A percentile compares a stretch with the other conserved stretches of the same genome.
phyloP scores from a whole-genome alignment of 2,329 filamentous ascomycete species.

The Trichoderma sp. region DNA sequence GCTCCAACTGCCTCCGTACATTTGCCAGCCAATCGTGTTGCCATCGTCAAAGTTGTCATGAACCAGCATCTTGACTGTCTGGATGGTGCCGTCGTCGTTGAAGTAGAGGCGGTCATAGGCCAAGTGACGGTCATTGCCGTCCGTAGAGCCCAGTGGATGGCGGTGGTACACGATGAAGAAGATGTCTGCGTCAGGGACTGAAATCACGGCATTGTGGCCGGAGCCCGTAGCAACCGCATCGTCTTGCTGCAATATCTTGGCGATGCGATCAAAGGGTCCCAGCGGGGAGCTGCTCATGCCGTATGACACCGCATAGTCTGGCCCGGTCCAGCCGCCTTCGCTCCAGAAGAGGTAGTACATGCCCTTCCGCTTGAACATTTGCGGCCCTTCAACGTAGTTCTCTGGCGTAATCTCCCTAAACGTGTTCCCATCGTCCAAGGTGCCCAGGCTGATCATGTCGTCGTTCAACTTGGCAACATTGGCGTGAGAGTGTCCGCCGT shows the following conservation, averaged over 20 bases:
- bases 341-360: slow-evolving; percentile 54
- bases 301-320: slow-evolving; percentile 53
- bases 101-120: slow-evolving; percentile 56
- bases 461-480: slow-evolving; percentile 49
- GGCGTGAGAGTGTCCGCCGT: slow-evolving; percentile 44
- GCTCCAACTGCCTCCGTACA: slow-evolving; percentile 31
- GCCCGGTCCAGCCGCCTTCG: slow-evolving; percentile 53
- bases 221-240: slow-evolving; percentile 47
- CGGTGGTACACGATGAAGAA: slow-evolving; percentile 56
- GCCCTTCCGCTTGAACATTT: slow-evolving; percentile 50
- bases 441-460: slow-evolving; percentile 49
- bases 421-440: slow-evolving; percentile 45
- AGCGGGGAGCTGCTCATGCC: slow-evolving; percentile 45
- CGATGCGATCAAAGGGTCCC: slow-evolving; percentile 48
- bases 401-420: slow-evolving; percentile 52
- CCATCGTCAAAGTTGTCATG: slow-evolving; percentile 49
- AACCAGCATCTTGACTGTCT: slow-evolving; percentile 49
- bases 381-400: slow-evolving; percentile 43
- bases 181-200: slow-evolving; percentile 50
- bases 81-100: slow-evolving; percentile 48
- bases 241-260: slow-evolving; percentile 49
- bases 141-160: slow-evolving; percentile 47
- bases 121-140: slow-evolving; percentile 51
- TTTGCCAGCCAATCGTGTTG: slow-evolving; percentile 45
- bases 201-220: slow-evolving; percentile 50